Conservation (phyloP, 164 flowering plant genomes). For the Cinnamomum micranthum region DNA sequence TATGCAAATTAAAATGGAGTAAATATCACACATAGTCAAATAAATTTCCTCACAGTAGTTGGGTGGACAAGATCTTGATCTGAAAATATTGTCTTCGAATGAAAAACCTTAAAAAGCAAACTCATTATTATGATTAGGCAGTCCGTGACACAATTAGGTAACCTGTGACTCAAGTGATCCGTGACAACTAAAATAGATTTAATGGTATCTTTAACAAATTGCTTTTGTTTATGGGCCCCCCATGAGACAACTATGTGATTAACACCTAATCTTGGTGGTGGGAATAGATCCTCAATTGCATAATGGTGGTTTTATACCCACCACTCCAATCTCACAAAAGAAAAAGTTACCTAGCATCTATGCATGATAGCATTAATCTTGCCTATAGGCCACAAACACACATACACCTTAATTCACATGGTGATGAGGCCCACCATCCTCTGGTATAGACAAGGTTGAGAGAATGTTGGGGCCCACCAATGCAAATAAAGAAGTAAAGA, state of each 20-base stretch:
- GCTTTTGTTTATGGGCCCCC: background rate
- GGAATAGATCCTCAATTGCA: conserved; percentile 17
- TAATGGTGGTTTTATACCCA: conserved; percentile 5
- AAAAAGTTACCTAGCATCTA: conserved; percentile 12
- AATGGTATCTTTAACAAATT: background rate
- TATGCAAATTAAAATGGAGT: no score
- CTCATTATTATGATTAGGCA: background rate
- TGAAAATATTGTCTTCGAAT: background rate
- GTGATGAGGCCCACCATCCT: background rate
- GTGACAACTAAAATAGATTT: background rate
- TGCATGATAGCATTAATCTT: conserved; percentile 3
- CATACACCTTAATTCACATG: background rate
- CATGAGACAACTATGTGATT: conserved; percentile 1
- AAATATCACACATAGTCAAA: no score
- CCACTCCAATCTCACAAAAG: conserved; percentile 10
- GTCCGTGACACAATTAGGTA: no score
- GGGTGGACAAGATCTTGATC: no score
- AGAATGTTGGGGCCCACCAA: background rate
- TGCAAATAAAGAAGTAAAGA: conserved; percentile 15
- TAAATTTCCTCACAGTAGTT: no score
- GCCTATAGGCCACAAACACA: background rate
- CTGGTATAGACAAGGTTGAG: background rate
- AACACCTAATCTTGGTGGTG: conserved; percentile 8
- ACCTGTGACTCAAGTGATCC: background rate
- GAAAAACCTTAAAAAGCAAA: background rate